Conservation (phyloP, 1,284 basidiomycete genomes). For the Microbotryum intermedium region DNA sequence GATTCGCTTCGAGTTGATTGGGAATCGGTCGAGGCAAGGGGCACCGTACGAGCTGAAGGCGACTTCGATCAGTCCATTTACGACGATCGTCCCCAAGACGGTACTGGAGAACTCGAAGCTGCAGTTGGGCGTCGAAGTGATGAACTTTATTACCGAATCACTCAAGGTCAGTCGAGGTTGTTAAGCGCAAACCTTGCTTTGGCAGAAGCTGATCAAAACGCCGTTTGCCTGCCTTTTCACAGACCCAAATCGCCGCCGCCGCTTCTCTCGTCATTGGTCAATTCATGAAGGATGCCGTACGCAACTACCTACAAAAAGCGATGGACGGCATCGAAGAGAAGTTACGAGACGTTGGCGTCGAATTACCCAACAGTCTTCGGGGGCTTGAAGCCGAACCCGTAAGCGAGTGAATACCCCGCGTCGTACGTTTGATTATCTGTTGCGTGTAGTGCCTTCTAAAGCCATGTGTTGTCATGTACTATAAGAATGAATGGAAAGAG, state of each 20-base stretch:
- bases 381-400: not conserved
- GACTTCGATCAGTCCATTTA: conserved; percentile 6
- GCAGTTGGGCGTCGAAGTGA: not conserved
- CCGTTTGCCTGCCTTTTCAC: not conserved
- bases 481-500: no score
- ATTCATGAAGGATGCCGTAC: conserved; percentile 18
- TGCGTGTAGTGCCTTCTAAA: no score
- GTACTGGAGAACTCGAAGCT: conserved; percentile 1
- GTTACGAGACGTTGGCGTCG: conserved; percentile 15
- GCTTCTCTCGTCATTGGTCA: conserved; percentile 11
- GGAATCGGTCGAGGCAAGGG: not conserved
- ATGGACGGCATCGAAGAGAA: conserved; percentile 15
- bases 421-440: no score
- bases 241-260: conserved; percentile 19
- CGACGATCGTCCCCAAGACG: conserved; percentile 10
- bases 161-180: not conserved
- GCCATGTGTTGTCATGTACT: no score
- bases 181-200: not conserved
- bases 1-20: not conserved
- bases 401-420: not conserved
- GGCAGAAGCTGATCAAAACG: conserved; percentile 18
- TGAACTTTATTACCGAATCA: not conserved
- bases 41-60: not conserved
- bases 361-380: conserved; percentile 1
- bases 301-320: conserved; percentile 8